Base-by-base conservation (phyloP, 2,329 filamentous ascomycete species). In the Pleomassaria siparia region DNA sequence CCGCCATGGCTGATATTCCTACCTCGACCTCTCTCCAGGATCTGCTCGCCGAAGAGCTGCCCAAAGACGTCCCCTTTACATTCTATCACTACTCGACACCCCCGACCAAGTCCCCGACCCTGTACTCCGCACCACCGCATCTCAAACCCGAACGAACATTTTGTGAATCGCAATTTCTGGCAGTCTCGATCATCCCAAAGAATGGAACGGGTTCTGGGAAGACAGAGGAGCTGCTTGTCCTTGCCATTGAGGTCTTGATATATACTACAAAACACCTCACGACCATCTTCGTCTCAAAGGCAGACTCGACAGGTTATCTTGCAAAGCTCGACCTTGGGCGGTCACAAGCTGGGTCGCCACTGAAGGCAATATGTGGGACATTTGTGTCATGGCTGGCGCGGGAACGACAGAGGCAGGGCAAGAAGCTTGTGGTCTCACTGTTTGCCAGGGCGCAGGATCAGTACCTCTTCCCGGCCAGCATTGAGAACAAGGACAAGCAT, bases 281-380 rank as follows among this genome's bases (percentile, higher is more conserved):
- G 1, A 96, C 89, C 3, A 80, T 97, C 44, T 99, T 99, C 68
- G 87, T 99, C 20, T 92, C 91, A 54, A 99, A 99, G 72, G 94
- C 94, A 40, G 94, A 99, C 73, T 96, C 94, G 9, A 96, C 92
- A 0, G 94, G 95, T 20, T 95, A 90, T 66, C 74, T 96, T 9
- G 77, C 85, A 56, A 76, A 87, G 2, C 75, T 91, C 28, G 74
- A 81, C 15, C 75, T 88, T 0, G 81, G 64, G 32, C 59, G 64
- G 13, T 58, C 63, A 16, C 63, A 63, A 39, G 54, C 55, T 21
- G 85, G 13, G 80, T 94, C 89, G 3, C 90, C 90, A 0, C 80
- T 96, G 41, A 84, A 88, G 53, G 78, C 84, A 25, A 80, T 95
- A 36, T 87, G 85, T 40, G 83, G 84, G 4, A 81, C 84, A 0